A percentile compares a stretch with the other conserved stretches of the same genome.
phyloP scores from a whole-genome alignment of 371 early-diverging fungal genomes.

The Mucor sp. region DNA sequence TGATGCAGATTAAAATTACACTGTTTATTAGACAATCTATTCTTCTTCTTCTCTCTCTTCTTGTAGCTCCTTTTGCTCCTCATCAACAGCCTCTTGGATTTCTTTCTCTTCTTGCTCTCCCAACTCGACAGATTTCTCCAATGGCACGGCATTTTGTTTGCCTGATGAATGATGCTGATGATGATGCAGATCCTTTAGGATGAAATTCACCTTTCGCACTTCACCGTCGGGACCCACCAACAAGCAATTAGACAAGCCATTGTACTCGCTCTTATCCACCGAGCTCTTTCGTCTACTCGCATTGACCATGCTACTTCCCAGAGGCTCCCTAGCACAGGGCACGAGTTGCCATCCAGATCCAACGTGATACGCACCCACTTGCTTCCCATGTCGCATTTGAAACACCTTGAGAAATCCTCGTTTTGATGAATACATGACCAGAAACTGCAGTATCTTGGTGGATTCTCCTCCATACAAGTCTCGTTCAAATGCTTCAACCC shows the following conservation, averaged over 20 bases:
- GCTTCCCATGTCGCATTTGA: constrained; percentile 63
- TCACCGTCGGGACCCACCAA: constrained; percentile 62
- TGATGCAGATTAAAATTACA: too few relatives aligned
- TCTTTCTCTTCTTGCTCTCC: neutral
- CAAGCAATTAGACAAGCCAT: constrained; percentile 51
- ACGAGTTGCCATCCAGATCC: constrained; percentile 62
- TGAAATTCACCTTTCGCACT: constrained; percentile 44
- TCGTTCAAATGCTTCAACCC: constrained; percentile 53
- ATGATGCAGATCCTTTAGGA: constrained; percentile 8
- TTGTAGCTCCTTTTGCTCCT: neutral
- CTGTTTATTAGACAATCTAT: neutral
- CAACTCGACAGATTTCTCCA: neutral
- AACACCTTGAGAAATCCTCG: constrained; percentile 61
- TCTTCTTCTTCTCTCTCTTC: neutral
- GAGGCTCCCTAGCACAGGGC: constrained; percentile 41
- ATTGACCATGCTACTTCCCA: constrained; percentile 45
- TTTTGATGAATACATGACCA: constrained; percentile 63
- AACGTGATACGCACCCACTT: constrained; percentile 60
- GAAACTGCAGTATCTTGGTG: constrained; percentile 43
- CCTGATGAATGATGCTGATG: neutral
- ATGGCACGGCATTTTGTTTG: neutral
- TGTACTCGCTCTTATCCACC: constrained; percentile 22
- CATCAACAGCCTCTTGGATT: neutral
- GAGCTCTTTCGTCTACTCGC: constrained; percentile 25
- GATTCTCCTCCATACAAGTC: constrained; percentile 12